A percentile compares a stretch with the other conserved stretches of the same genome.
These are phyloP conservation scores for Primulina eburnea DNA, from an alignment of 257 asterid species.

Conservation along the genomic window DNA sequence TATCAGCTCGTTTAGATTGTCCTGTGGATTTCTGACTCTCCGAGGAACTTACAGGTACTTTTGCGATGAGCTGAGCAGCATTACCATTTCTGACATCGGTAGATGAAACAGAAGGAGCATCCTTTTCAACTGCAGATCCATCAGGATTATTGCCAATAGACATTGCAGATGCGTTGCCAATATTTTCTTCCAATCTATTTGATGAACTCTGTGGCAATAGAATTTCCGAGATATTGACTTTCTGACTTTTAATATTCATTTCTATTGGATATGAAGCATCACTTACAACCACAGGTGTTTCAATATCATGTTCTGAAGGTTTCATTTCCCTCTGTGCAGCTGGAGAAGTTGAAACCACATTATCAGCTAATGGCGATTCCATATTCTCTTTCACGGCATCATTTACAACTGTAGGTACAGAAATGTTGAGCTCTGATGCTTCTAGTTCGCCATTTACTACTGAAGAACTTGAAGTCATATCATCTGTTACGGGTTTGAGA, in stretches of 20 bases:
- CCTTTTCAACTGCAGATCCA: constrained; percentile 33
- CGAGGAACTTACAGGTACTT: constrained; percentile 26
- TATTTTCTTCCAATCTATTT: constrained; percentile 27
- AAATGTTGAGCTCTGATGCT: too few relatives aligned
- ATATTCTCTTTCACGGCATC: too few relatives aligned
- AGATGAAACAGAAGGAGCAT: constrained; percentile 28
- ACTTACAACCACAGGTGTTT: too few relatives aligned
- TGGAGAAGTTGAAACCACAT: too few relatives aligned
- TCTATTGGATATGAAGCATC: too few relatives aligned
- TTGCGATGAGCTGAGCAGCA: constrained; percentile 29
- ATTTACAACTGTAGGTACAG: too few relatives aligned
- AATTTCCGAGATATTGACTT: constrained; percentile 19
- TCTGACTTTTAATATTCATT: constrained; percentile 15
- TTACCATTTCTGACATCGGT: constrained; percentile 35
- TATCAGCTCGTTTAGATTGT: constrained; percentile 17
- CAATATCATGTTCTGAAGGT: too few relatives aligned
- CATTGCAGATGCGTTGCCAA: constrained; percentile 23
- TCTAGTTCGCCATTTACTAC: too few relatives aligned
- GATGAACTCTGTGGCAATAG: constrained; percentile 28
- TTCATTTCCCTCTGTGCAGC: too few relatives aligned
- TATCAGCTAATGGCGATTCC: too few relatives aligned
- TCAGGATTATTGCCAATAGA: constrained; percentile 26
- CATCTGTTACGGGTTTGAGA: too few relatives aligned
- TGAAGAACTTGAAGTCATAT: too few relatives aligned
- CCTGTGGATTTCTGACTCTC: constrained; percentile 24